Evolutionary conservation across 1,139 yeast genomes (phyloP).

Genomic region (Kodamaea ohmeri): DNA sequence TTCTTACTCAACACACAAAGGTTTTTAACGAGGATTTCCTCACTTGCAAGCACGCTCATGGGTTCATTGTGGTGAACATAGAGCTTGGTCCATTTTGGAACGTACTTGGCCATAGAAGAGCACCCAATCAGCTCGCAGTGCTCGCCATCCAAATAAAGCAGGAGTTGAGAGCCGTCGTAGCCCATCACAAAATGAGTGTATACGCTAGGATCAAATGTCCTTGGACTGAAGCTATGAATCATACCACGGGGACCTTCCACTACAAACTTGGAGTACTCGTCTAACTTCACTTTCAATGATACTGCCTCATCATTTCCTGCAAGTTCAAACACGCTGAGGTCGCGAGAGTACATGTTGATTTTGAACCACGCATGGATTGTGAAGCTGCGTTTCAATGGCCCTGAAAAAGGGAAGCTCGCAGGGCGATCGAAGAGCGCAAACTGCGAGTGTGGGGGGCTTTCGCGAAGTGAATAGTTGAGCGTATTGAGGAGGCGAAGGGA

Average conservation of each 20-base stretch:
- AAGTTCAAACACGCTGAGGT: slow-evolving; percentile 25
- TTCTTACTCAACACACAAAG: slow-evolving; percentile 29
- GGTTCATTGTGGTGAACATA: slow-evolving; percentile 31
- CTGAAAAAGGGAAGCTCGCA: slow-evolving; percentile 16
- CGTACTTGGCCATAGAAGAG: slow-evolving; percentile 30
- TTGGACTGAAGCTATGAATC: slow-evolving; percentile 6
- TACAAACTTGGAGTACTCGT: slow-evolving; percentile 32
- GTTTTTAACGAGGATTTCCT: slow-evolving; percentile 35
- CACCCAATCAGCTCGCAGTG: slow-evolving; percentile 47
- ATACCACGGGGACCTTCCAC: slow-evolving; percentile 27
- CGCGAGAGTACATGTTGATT: slow-evolving; percentile 16
- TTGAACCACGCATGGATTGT: slow-evolving; percentile 42
- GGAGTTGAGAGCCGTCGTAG: slow-evolving; percentile 38
- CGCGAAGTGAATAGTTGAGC: neutral
- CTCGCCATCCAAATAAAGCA: slow-evolving; percentile 41
- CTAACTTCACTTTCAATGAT: slow-evolving; percentile 28
- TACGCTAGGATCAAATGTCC: slow-evolving; percentile 14
- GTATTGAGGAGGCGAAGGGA: neutral
- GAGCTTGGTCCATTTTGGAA: slow-evolving; percentile 38
- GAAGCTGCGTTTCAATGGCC: slow-evolving; percentile 13
- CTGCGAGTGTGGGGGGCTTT: slow-evolving; percentile 23
- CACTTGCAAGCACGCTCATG: slow-evolving; percentile 12
- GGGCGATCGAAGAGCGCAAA: slow-evolving; percentile 27
- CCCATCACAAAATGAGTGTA: slow-evolving; percentile 37
- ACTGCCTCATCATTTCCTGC: slow-evolving; percentile 25